phyloP scores from a whole-genome alignment of 2,329 filamentous ascomycete genomes.

The Rasamsonia emersonii region DNA sequence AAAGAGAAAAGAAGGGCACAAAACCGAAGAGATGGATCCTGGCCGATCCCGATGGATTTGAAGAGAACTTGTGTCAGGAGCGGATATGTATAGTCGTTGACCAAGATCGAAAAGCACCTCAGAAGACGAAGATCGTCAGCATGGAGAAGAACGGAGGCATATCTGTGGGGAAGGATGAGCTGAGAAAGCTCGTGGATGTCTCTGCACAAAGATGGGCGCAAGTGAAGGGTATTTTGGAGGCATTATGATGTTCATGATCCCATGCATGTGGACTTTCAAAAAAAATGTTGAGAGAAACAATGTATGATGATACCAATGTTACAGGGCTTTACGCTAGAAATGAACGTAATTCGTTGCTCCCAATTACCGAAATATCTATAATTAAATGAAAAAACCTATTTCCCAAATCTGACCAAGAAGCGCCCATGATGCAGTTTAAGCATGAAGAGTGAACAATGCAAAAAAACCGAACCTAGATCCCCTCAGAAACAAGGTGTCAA shows the following conservation, averaged over 20 bases:
- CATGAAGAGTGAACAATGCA: neutral
- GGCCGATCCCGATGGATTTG: conserved; percentile 79
- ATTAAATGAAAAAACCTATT: too few species aligned
- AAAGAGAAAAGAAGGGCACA: conserved; percentile 26
- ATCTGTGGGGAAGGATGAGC: conserved; percentile 54
- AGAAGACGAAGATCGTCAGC: conserved; percentile 49
- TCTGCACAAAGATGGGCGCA: conserved; percentile 59
- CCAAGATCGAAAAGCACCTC: conserved; percentile 29
- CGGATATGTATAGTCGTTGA: conserved; percentile 77
- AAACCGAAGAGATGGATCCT: conserved; percentile 56
- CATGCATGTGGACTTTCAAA: too few species aligned
- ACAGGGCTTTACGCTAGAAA: too few species aligned
- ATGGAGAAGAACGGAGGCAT: conserved; percentile 81
- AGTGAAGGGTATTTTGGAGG: conserved; percentile 37
- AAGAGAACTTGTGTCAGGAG: conserved; percentile 79
- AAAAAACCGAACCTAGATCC: neutral
- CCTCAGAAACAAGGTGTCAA: too few species aligned
- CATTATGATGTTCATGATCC: too few species aligned
- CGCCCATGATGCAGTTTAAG: conserved; percentile 1
- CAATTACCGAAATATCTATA: neutral
- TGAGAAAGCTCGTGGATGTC: conserved; percentile 51
- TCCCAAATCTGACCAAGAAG: too few species aligned
- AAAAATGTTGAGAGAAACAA: too few species aligned
- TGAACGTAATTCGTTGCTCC: too few species aligned
- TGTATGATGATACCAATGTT: conserved; percentile 19